Base-by-base conservation (phyloP, 1,284 basidiomycete species). In the Puccinia hordei region DNA sequence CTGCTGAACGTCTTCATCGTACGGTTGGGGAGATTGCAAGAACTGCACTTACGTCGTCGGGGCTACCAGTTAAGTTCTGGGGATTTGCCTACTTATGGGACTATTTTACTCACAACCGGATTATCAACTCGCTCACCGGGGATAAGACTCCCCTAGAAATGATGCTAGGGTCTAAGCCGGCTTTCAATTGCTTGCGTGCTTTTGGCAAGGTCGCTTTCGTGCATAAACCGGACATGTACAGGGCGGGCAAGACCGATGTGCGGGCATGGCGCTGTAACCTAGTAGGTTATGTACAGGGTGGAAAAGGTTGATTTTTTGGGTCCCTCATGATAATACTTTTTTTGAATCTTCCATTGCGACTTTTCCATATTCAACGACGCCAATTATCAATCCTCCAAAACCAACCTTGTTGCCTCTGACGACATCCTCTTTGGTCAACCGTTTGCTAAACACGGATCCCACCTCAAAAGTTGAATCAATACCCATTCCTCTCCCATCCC, bases 121-220 rank as follows among this genome's bases (percentile, higher is more conserved):
- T 68, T 24, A 44, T 65, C 55, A 80, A 80, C 57, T 72, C 77
- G 2, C 33, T 72, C 1, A 72, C 77, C 3, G 57, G 49, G 2
- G 69, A 73, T 35, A 46, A 44, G 19, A 72, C 77, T 3, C 77
- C 68, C 2, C 17, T 72, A 6, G 41, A 80, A 41, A 8, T 80
- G 2, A 61, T 80, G 44, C 63, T 72, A 33, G 41, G 41, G 2
- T 19, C 27, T 22, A 72, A 73, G 30, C 77, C 53, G 1, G 15
- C 41, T 6, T 59, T 72, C n/a, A 55, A 80, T 49, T 17, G 24
- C 0, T 30, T 80, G 9, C 33, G 77, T 0, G 44, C 30, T 1
- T 80, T 80, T 51, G 77, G 77, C 19, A 59, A 63, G n/a, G 73
- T 76, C 9, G 73, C 59, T 6, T 76, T 76, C 49, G 73, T 76